Evolutionary conservation across 139 green algal genomes (phyloP), one percentile per base, ranked within the genome.

Genomic region (Coelastrella sp.): DNA sequence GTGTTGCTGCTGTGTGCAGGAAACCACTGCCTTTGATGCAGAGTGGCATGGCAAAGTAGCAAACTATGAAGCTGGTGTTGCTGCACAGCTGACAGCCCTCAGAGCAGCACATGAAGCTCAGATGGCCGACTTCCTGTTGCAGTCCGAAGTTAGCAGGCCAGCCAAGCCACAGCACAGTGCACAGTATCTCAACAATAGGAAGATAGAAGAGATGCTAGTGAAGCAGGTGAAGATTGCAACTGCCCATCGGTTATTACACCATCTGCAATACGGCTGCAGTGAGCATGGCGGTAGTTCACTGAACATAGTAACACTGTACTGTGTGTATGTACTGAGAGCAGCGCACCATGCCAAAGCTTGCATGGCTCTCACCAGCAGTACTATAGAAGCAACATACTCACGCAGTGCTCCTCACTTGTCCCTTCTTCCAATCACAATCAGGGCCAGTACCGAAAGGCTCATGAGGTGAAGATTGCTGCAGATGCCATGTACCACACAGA

Each of bases 401-500:
- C 14, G 4, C 63, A 14, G 63, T 70, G 63, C 12, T 70, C 63
- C 63, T 70, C 63, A 70, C 63, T 70, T 14, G 63, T 17, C 15
- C 63, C 4, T 22, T 70, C 12, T 70, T 17, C 15, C 12, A 14
- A 70, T 70, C 15, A 17, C 63, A 14, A 11, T 11, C 89, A 92
- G 81, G 89, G 89, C 6, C 49, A 92, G 66, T 92, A 92, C 65
- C 78, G 79, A n/a, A 88, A 83, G 63, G 89, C 89, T 19, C 89
- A 92, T 63, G 81, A 82, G 11, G 20, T 93, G 49, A 93, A 93
- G 89, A 22, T 83, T 22, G 76, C 83, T 66, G 82, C 89, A 57
- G 91, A 93, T 60, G 70, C 63, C 17, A 88, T 93, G 91, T 91
- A 93, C 25, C 12, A 72, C n/a, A 72, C 63, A 20, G 91, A 93